Evolutionary conservation across 371 early-diverging fungal genomes (phyloP).

Genomic region (Dinochytrium kinnereticum): DNA sequence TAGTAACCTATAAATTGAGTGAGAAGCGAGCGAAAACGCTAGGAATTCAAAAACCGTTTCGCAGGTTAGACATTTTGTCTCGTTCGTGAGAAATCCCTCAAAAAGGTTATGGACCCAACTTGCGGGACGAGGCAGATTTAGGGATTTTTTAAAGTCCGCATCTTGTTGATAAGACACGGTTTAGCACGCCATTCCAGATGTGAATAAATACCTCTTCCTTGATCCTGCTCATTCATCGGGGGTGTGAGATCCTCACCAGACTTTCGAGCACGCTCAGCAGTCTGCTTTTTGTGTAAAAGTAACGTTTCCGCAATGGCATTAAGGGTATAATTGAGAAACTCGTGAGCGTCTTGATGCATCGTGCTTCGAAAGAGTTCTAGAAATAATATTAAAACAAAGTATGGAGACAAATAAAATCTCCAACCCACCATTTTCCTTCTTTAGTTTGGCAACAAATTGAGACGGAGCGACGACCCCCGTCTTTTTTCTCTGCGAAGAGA

Average conservation of each 20-base stretch:
- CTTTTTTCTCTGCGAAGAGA: constrained; percentile 80
- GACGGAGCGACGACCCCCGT: constrained; percentile 87
- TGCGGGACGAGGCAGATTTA: constrained; percentile 24
- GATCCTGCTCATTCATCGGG: too few species aligned
- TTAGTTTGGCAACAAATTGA: constrained; percentile 84
- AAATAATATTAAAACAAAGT: not conserved
- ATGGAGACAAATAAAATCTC: not conserved
- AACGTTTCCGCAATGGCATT: constrained; percentile 87
- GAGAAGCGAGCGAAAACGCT: not conserved
- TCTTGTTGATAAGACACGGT: too few species aligned
- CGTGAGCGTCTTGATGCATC: constrained; percentile 98
- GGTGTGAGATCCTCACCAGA: not conserved
- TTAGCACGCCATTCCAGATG: too few species aligned
- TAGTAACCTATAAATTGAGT: constrained; percentile 72
- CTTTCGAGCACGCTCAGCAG: not conserved
- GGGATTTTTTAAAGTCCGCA: constrained; percentile 2
- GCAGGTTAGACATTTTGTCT: constrained; percentile 94
- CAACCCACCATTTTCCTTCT: constrained; percentile 81
- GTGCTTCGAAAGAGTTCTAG: constrained; percentile 89
- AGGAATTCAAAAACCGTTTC: constrained; percentile 70
- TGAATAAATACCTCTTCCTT: too few species aligned
- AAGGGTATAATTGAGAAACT: constrained; percentile 91
- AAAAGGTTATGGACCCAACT: constrained; percentile 97
- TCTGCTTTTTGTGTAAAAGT: constrained; percentile 42
- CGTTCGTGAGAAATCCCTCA: constrained; percentile 93